Percentiles rank a stretch among this genome's conserved stretches.
Evolutionary conservation across 495 filamentous ascomycete species (phyloP).

Genomic region (Hypoxylon fuscum): DNA sequence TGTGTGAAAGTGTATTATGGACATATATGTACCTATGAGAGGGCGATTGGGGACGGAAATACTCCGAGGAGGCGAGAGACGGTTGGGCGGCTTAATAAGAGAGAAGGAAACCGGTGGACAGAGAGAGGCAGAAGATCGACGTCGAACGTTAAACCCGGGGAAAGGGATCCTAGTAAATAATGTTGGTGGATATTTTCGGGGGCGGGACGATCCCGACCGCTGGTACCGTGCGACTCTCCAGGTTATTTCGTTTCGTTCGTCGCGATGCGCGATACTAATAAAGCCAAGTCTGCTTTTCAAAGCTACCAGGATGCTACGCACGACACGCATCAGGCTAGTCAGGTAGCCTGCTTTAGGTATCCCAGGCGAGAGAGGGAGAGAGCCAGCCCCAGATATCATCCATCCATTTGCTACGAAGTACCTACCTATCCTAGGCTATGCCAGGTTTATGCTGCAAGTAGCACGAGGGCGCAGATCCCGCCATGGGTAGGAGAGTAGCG

Average conservation of each 20-base stretch:
- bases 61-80: constrained; percentile 23
- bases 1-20: not conserved
- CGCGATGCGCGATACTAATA: not conserved
- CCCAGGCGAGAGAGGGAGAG: constrained; percentile 5
- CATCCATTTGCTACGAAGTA: constrained; percentile 24
- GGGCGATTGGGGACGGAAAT: constrained; percentile 14
- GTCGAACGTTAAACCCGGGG: constrained; percentile 37
- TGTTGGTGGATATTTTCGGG: constrained; percentile 34
- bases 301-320: constrained; percentile 21
- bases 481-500: constrained; percentile 10
- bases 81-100: constrained; percentile 36
- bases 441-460: constrained; percentile 32
- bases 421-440: constrained; percentile 35
- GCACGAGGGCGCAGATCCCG: constrained; percentile 37
- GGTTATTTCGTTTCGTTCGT: not conserved
- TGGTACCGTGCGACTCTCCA: constrained; percentile 22
- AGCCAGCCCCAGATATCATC: not conserved
- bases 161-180: constrained; percentile 35
- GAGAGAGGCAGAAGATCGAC: constrained; percentile 27
- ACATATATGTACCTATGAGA: not conserved
- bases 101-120: not conserved
- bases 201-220: constrained; percentile 35
- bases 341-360: constrained; percentile 27
- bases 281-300: not conserved
- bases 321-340: constrained; percentile 25